A percentile compares a stretch with the other conserved stretches of the same genome.
These are phyloP conservation scores for Penicillium brevicompactum DNA, from an alignment of 2,329 filamentous ascomycete species.

Conservation along the genomic window DNA sequence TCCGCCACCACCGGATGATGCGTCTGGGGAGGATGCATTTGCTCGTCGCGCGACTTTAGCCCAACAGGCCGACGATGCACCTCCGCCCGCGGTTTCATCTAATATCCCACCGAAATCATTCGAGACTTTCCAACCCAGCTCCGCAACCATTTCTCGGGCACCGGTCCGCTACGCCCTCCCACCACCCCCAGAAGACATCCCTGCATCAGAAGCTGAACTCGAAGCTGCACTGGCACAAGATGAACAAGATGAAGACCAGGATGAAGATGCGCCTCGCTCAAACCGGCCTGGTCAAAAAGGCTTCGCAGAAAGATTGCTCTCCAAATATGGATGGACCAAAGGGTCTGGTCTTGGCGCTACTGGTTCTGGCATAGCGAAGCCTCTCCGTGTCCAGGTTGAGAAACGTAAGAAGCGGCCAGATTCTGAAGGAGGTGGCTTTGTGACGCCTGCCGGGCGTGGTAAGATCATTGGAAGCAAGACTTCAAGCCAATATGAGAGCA, in stretches of 20 bases:
- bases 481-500: constrained; percentile 54
- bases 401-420: constrained; percentile 80
- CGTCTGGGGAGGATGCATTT: constrained; percentile 71
- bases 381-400: constrained; percentile 80
- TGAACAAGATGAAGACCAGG: constrained; percentile 34
- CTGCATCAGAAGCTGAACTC: constrained; percentile 55
- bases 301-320: constrained; percentile 86
- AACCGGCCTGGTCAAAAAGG: constrained; percentile 76
- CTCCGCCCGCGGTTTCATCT: constrained; percentile 31
- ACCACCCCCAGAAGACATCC: constrained; percentile 54
- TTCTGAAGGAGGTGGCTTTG: constrained; percentile 76
- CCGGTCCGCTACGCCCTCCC: constrained; percentile 72
- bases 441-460: constrained; percentile 67
- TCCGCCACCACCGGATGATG: constrained; percentile 54
- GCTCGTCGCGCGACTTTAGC: constrained; percentile 63
- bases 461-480: constrained; percentile 79
- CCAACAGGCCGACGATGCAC: constrained; percentile 32
- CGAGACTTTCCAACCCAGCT: constrained; percentile 40
- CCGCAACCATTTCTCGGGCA: constrained; percentile 72
- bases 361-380: constrained; percentile 79
- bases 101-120: constrained; percentile 35
- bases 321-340: constrained; percentile 90
- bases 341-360: constrained; percentile 84
- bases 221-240: constrained; percentile 49
- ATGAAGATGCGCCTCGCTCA: constrained; percentile 53